Evolutionary conservation across 2,329 filamentous ascomycete species (phyloP).

Genomic region (Paraphoma sp.): DNA sequence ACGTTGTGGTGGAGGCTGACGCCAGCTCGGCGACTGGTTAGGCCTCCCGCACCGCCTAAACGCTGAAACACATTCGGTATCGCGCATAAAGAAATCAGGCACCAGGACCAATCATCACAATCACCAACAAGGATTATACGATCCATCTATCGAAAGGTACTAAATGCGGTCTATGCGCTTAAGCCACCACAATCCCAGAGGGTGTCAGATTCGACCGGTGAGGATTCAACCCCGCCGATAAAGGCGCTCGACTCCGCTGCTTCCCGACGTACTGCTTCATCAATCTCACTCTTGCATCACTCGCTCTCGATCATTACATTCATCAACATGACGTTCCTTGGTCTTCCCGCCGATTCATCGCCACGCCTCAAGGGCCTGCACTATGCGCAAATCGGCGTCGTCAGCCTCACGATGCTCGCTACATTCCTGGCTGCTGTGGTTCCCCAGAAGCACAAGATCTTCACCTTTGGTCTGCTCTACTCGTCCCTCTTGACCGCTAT

Average conservation of each 20-base stretch:
- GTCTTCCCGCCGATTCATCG: constrained; percentile 12
- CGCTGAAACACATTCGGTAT: constrained; percentile 17
- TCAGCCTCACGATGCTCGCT: constrained; percentile 18
- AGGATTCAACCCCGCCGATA: constrained; percentile 19
- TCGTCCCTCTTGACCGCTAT: constrained; percentile 26
- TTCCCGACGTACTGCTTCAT: neutral
- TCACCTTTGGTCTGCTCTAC: constrained; percentile 33
- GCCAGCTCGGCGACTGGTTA: neutral
- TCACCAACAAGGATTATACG: constrained; percentile 11
- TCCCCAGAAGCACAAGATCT: constrained; percentile 24
- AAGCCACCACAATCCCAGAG: constrained; percentile 1
- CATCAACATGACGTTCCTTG: constrained; percentile 5
- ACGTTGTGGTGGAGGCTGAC: neutral
- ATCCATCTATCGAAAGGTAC: constrained; percentile 10
- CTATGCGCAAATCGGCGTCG: constrained; percentile 20
- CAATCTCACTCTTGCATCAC: neutral
- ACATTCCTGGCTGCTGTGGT: constrained; percentile 24
- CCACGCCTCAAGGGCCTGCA: constrained; percentile 28
- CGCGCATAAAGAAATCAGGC: constrained; percentile 16
- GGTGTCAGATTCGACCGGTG: constrained; percentile 27
- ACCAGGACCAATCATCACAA: constrained; percentile 16
- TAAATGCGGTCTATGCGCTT: constrained; percentile 2
- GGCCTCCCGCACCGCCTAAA: constrained; percentile 15
- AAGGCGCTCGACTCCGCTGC: constrained; percentile 8
- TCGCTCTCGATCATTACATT: constrained; percentile 7